Percentiles rank a stretch among this genome's conserved stretches.
These are phyloP conservation scores for Eucalyptus sp. DNA, from an alignment of 345 rosid genomes.

Conservation along the genomic window DNA sequence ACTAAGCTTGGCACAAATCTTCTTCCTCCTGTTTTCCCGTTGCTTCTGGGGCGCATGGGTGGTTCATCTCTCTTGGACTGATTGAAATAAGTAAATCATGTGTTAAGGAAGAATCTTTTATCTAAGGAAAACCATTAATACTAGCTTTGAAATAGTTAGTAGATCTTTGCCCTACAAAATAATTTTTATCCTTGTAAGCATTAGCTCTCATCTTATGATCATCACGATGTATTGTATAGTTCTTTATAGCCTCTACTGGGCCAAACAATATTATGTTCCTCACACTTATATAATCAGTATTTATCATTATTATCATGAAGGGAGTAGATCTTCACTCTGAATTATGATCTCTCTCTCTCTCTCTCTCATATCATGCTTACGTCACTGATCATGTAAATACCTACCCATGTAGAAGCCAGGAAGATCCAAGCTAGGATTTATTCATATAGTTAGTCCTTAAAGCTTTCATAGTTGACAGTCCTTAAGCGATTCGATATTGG, in stretches of 20 bases:
- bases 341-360: background rate
- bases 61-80: constrained; percentile 2
- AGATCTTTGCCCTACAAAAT: constrained; percentile 17
- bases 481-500: background rate
- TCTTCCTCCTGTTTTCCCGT: background rate
- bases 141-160: background rate
- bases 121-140: background rate
- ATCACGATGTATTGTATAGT: background rate
- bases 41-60: background rate
- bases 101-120: background rate
- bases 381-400: background rate
- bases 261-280: background rate
- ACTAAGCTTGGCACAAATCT: background rate
- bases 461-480: background rate
- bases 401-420: background rate
- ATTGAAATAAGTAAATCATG: background rate
- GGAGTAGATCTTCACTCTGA: background rate
- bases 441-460: background rate
- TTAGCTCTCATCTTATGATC: background rate
- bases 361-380: background rate
- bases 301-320: background rate
- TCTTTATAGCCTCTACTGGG: background rate
- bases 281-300: background rate
- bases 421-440: background rate
- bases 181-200: constrained; percentile 11